Conservation (phyloP, 2,329 filamentous ascomycete genomes). For the Elsinoe batatas region DNA sequence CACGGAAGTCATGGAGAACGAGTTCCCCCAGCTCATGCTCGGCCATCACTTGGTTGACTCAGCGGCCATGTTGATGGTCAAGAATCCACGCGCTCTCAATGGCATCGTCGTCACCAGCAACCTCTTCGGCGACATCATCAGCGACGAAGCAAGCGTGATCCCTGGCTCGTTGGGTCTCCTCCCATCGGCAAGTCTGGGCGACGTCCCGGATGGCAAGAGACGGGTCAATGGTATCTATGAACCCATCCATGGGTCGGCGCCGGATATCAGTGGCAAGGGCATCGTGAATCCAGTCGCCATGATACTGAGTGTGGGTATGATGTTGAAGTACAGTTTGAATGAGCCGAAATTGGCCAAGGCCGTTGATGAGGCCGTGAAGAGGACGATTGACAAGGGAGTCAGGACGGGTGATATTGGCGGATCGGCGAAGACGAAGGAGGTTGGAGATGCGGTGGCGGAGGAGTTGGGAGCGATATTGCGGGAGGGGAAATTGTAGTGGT, state of each 20-base stretch:
- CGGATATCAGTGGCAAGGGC: slow-evolving; percentile 84
- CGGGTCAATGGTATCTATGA: slow-evolving; percentile 93
- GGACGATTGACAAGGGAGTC: slow-evolving; percentile 67
- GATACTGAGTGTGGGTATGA: slow-evolving; percentile 87
- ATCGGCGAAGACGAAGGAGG: slow-evolving; percentile 58
- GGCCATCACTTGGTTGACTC: slow-evolving; percentile 89
- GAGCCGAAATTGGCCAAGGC: slow-evolving; percentile 66
- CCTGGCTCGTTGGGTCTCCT: slow-evolving; percentile 81
- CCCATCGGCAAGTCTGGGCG: slow-evolving; percentile 77
- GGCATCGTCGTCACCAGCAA: slow-evolving; percentile 90
- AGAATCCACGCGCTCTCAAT: slow-evolving; percentile 80
- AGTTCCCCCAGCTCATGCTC: slow-evolving; percentile 79
- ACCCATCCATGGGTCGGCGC: slow-evolving; percentile 90
- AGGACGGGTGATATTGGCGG: slow-evolving; percentile 82
- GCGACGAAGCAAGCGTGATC: slow-evolving; percentile 89
- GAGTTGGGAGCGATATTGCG: slow-evolving; percentile 63
- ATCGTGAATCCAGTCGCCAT: slow-evolving; percentile 89
- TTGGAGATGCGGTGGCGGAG: slow-evolving; percentile 71
- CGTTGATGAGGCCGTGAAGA: slow-evolving; percentile 72
- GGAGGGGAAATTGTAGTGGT: slow-evolving; percentile 13
- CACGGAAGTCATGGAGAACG: slow-evolving; percentile 70
- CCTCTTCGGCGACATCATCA: slow-evolving; percentile 91
- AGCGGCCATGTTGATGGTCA: slow-evolving; percentile 96
- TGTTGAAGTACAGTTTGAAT: slow-evolving; percentile 85
- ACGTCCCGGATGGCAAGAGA: slow-evolving; percentile 73